Percentiles rank a stretch among this genome's conserved stretches.
Conservation (phyloP, 163 green algal species). For the Smithsoniella earleae region DNA sequence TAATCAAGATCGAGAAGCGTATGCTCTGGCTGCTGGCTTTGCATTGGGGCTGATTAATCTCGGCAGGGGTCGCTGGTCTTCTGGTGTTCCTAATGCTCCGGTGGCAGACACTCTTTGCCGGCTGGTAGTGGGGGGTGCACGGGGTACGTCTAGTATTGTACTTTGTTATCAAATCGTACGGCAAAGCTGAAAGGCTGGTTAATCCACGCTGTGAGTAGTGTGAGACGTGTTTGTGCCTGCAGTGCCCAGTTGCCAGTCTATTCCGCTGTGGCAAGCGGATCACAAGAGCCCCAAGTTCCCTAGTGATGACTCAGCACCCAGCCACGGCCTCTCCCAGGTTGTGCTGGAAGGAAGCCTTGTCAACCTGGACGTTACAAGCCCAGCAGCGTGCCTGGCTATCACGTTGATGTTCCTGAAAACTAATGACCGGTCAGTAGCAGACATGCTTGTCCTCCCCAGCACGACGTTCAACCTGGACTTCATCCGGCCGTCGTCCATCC, state of each 20-base stretch:
- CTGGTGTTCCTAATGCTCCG: constrained; percentile 42
- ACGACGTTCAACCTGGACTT: constrained; percentile 51
- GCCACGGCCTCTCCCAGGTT: constrained; percentile 45
- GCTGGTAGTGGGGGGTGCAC: constrained; percentile 3
- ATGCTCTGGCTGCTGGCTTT: constrained; percentile 77
- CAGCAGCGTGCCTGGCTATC: constrained; percentile 77
- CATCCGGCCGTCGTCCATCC: constrained; percentile 72
- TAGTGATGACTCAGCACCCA: constrained; percentile 26
- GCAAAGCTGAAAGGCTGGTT: too few species aligned
- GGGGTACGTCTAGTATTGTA: constrained; percentile 26
- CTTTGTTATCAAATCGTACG: too few species aligned
- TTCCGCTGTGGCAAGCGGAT: constrained; percentile 15
- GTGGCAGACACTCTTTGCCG: constrained; percentile 16
- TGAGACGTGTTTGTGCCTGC: too few species aligned
- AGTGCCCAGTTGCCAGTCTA: constrained; percentile 21
- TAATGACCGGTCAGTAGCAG: constrained; percentile 59
- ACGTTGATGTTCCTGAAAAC: constrained; percentile 84
- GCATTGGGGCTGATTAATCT: constrained; percentile 84
- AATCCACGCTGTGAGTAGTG: too few species aligned
- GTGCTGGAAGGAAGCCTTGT: constrained; percentile 66
- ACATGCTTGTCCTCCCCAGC: constrained; percentile 45
- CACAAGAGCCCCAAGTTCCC: constrained; percentile 7
- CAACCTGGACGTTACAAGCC: constrained; percentile 72
- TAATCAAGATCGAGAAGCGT: constrained; percentile 72
- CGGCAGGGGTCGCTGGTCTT: constrained; percentile 52